Conservation (phyloP, 768 basidiomycete genomes). For the Terana coerulea region DNA sequence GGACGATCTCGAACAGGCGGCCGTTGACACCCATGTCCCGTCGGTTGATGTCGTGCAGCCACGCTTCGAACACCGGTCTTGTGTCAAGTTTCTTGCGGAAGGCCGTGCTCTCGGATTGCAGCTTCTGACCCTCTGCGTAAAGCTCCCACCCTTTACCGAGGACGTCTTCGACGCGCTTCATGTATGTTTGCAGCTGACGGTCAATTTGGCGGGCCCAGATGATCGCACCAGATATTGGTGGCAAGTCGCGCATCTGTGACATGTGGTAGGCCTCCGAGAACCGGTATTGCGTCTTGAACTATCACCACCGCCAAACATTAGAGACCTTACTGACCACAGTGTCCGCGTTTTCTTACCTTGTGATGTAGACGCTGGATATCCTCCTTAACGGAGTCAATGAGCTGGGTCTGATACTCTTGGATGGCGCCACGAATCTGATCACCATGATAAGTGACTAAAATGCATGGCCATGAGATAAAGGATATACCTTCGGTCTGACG, state of each 20-base stretch:
- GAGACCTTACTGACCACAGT: background rate
- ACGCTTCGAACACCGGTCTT: slow-evolving; percentile 90
- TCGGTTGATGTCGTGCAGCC: slow-evolving; percentile 92
- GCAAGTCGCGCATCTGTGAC: slow-evolving; percentile 97
- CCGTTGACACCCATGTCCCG: slow-evolving; percentile 91
- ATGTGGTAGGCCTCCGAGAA: slow-evolving; percentile 96
- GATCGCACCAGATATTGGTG: slow-evolving; percentile 97
- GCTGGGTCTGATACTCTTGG: slow-evolving; percentile 97
- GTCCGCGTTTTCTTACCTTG: slow-evolving; percentile 47
- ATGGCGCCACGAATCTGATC: slow-evolving; percentile 92
- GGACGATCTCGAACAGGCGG: slow-evolving; percentile 87
- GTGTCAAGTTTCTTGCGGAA: slow-evolving; percentile 98
- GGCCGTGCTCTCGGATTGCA: slow-evolving; percentile 85
- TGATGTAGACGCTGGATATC: slow-evolving; percentile 95
- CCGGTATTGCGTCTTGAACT: slow-evolving; percentile 97
- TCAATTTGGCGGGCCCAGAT: slow-evolving; percentile 99
- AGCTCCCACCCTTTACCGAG: slow-evolving; percentile 98
- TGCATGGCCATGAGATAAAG: background rate
- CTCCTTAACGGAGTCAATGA: slow-evolving; percentile 98
- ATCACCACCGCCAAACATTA: background rate
- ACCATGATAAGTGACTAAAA: background rate
- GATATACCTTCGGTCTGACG: slow-evolving; percentile 84
- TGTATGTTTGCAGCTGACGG: slow-evolving; percentile 90
- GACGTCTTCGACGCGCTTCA: slow-evolving; percentile 99
- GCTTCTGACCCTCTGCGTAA: slow-evolving; percentile 98